Evolutionary conservation across 2,329 filamentous ascomycete species (phyloP), one percentile per base, ranked within the genome.

Genomic region (Phaeosphaeria sp.): DNA sequence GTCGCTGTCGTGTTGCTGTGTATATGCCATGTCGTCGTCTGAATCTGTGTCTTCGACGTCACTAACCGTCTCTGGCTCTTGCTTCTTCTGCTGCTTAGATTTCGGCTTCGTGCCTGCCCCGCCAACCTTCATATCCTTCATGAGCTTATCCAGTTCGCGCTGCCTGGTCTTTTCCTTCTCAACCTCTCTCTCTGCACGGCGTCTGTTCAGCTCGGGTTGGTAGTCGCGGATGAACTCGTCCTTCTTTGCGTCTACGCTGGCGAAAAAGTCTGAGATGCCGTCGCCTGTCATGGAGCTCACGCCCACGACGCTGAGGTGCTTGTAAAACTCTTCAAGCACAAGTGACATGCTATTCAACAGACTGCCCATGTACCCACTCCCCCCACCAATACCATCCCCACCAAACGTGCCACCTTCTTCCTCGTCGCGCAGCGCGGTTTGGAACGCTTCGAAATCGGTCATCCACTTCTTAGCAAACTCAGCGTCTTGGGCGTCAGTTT

Each of bases 391-490:
- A 10, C 87, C 89, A 65, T 93, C 92, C 15, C 90, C 88, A 13
- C 90, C 91, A 71, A 93, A 90, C 0, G 86, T 88, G 46, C 93
- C 92, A 7, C 85, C 83, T 55, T 90, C 88, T 75, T 97, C 92
- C 72, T 98, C 95, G 23, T 86, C 81, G 49, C 87, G 86, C 46
- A 99, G 82, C 0, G 96, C 94, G 17, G 87, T 87, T 75, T 98
- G 95, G 80, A 99, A 99, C 0, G 91, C 88, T 65, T 99, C 95
- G 72, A 97, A 99, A 77, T 99, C 94, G 6, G 93, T 96, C 95
- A 99, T 99, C 95, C 96, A 99, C 74, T 98, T 93, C 80, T 94
- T 95, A 1, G 93, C 95, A 72, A 97, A 97, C 23, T 87, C 85
- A 0, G 93, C 92, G 71, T 96, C 90, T 76, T 96, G 92, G 43